phyloP scores from a whole-genome alignment of 345 rosid genomes.

The Microthlaspi erraticum region DNA sequence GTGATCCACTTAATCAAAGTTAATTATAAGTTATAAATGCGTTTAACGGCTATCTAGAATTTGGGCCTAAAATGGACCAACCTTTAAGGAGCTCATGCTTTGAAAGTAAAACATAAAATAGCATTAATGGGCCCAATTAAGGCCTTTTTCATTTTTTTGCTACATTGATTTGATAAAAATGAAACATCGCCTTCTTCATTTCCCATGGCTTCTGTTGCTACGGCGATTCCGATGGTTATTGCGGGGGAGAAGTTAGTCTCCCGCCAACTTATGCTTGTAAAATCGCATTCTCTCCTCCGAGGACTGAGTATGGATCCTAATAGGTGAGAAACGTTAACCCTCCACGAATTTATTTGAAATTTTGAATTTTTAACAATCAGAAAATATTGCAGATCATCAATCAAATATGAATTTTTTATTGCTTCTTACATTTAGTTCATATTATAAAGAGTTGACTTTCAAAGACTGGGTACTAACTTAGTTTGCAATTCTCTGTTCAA shows the following conservation, averaged over 20 bases:
- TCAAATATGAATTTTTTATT: too few relatives aligned
- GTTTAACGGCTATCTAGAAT: background rate
- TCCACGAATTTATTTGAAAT: too few relatives aligned
- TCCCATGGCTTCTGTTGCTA: background rate
- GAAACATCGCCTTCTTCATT: background rate
- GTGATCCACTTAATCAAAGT: background rate
- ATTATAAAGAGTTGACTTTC: background rate
- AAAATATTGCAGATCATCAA: too few relatives aligned
- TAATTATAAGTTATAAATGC: background rate
- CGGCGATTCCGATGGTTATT: background rate
- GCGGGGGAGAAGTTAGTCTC: background rate
- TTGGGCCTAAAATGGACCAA: slow-evolving; percentile 1
- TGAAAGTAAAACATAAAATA: background rate
- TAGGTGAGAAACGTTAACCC: background rate
- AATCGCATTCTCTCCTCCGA: too few relatives aligned
- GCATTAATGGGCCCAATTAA: background rate
- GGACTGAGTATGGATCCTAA: background rate
- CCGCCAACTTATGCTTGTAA: background rate
- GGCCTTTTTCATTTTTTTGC: background rate
- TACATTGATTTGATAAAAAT: background rate
- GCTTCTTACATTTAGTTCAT: background rate
- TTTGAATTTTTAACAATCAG: too few relatives aligned
- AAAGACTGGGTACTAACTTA: background rate
- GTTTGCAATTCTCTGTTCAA: background rate
- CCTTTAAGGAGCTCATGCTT: background rate